Evolutionary conservation across 179 eudicot species (phyloP).

Genomic region (Beta macrorhiza): DNA sequence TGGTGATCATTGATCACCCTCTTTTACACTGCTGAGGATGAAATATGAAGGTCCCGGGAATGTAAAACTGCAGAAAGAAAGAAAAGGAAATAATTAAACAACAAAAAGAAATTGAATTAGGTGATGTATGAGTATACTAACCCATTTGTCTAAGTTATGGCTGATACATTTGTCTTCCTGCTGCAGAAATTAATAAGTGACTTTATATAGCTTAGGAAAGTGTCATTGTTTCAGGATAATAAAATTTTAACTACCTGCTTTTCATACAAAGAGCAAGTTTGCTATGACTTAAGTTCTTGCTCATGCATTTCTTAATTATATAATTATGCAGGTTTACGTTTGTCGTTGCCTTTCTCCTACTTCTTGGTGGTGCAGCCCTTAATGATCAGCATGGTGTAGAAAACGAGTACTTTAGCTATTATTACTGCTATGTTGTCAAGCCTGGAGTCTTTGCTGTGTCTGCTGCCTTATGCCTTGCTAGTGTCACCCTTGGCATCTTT

Average conservation of each 20-base stretch:
- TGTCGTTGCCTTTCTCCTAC: conserved; percentile 65
- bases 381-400: conserved; percentile 66
- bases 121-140: too few species aligned
- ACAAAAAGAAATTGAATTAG: too few species aligned
- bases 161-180: not conserved
- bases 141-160: too few species aligned
- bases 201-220: not conserved
- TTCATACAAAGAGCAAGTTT: not conserved
- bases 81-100: too few species aligned
- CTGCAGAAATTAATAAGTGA: not conserved
- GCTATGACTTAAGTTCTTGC: not conserved
- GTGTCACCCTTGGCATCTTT: conserved; percentile 57
- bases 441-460: conserved; percentile 87
- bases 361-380: conserved; percentile 72
- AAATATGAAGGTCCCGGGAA: not conserved
- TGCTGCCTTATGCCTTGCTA: conserved; percentile 58
- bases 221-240: not conserved
- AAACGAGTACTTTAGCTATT: conserved; percentile 46
- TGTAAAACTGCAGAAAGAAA: not conserved
- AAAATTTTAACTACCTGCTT: not conserved
- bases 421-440: conserved; percentile 82
- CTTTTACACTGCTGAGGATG: not conserved
- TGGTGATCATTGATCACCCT: not conserved
- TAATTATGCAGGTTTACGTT: conserved; percentile 64
- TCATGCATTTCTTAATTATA: not conserved